These are phyloP conservation scores for Solanum hybrid DNA, from an alignment of 305 asterid genomes.

Conservation along the genomic window DNA sequence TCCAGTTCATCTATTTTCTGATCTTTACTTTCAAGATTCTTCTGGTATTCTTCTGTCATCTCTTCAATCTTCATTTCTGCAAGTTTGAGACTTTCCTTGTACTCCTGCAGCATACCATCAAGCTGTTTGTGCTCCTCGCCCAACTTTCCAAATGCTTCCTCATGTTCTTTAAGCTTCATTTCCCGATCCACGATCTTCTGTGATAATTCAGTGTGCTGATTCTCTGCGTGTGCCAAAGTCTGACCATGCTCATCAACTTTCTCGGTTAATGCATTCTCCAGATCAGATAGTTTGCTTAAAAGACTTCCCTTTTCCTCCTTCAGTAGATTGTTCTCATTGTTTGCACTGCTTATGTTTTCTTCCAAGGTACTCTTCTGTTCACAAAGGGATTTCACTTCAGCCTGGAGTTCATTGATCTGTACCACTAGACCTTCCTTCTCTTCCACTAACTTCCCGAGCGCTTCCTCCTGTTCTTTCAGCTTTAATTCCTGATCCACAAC, in stretches of 20 bases:
- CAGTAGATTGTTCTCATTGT: constrained; percentile 33
- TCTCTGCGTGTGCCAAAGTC: constrained; percentile 32
- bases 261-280: constrained; percentile 37
- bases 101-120: constrained; percentile 25
- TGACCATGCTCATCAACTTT: constrained; percentile 38
- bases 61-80: constrained; percentile 47
- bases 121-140: constrained; percentile 29
- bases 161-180: constrained; percentile 36
- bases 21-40: constrained; percentile 32
- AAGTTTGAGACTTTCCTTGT: constrained; percentile 38
- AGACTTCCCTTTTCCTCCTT: constrained; percentile 1
- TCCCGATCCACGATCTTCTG: constrained; percentile 34
- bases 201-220: constrained; percentile 29
- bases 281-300: background rate
- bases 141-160: constrained; percentile 34
- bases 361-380: constrained; percentile 6
- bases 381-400: constrained; percentile 2
- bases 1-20: constrained; percentile 48
- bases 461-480: constrained; percentile 40
- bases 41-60: constrained; percentile 38
- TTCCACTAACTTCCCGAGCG: constrained; percentile 26
- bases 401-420: constrained; percentile 15
- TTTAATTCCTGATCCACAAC: constrained; percentile 28
- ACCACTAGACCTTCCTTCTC: constrained; percentile 37
- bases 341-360: constrained; percentile 8